Evolutionary conservation across 2,329 filamentous ascomycete genomes (phyloP).

Genomic region (Neonectria hederae): DNA sequence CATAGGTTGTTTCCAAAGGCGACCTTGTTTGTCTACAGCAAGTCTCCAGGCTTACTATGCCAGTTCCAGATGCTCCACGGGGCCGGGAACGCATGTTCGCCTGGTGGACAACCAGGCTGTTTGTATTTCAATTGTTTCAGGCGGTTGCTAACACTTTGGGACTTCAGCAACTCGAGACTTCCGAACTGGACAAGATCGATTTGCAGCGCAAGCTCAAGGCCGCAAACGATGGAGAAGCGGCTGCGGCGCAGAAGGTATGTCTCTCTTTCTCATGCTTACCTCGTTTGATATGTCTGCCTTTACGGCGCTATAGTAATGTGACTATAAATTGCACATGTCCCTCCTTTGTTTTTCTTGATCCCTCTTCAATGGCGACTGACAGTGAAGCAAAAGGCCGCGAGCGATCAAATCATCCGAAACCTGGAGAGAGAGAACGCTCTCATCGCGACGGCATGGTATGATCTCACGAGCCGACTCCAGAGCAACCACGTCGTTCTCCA

Average conservation of each 20-base stretch:
- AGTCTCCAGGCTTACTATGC: not conserved
- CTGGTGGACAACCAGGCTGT: not conserved
- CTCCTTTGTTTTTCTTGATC: not conserved
- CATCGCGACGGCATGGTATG: slow-evolving; percentile 87
- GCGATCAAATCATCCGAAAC: slow-evolving; percentile 69
- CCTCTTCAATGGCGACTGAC: slow-evolving; percentile 17
- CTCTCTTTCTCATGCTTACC: slow-evolving; percentile 11
- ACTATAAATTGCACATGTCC: not conserved
- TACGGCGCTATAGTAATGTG: not conserved
- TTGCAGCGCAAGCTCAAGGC: slow-evolving; percentile 65
- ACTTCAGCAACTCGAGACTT: slow-evolving; percentile 65
- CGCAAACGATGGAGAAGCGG: slow-evolving; percentile 59
- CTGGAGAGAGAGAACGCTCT: slow-evolving; percentile 81
- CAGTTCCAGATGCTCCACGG: not conserved
- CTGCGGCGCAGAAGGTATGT: slow-evolving; percentile 64
- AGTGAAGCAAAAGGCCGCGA: slow-evolving; percentile 53
- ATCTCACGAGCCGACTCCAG: slow-evolving; percentile 79
- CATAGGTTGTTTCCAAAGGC: not conserved
- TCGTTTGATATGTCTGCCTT: not conserved
- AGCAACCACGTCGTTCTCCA: slow-evolving; percentile 85
- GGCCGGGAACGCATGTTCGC: not conserved
- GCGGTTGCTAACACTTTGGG: slow-evolving; percentile 29
- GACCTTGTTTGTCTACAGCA: not conserved
- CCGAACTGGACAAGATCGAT: slow-evolving; percentile 65
- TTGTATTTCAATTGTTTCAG: not conserved